Base-by-base conservation (phyloP, 2,329 filamentous ascomycete genomes). In the Dactylellina parvicollis region DNA sequence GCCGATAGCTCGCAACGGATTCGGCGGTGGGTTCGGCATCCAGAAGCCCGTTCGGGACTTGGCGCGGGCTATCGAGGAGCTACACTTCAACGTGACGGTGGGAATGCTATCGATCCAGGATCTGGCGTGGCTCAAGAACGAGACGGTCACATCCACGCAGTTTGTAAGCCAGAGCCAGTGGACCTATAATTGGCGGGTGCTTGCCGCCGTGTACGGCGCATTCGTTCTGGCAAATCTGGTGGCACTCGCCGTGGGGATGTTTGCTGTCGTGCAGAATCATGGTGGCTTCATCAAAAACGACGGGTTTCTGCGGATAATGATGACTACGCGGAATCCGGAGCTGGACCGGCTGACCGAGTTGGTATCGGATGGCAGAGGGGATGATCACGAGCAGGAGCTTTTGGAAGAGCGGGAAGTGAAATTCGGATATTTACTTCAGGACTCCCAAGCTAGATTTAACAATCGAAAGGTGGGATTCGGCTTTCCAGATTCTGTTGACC, bases 1-100 rank as follows among this genome's bases (percentile, higher is more conserved):
- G 82, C 80, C 44, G 77, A 78, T 1, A 74, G 77, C 1, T 87
- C 88, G 84, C 34, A 80, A 80, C 1, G 83, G 80, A 3, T 81
- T 87, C 4, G 82, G 81, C 1, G 75, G 75, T 4, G 88, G 86
- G 83, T 85, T 85, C 0, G 83, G 84, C 0, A 88, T 88, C 75
- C 80, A 83, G 0, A 87, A 88, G 75, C 87, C 85, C 0, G 81
- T 87, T 28, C 54, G 54, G 16, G 12, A 57, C 18, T 22, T 57
- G 3, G 54, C 18, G 10, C 34, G 16, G 28, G 54, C 36, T 16
- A 57, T 57, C n/a, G 54, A 57, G 28, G 54, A 57, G 18, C 20
- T 57, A n/a, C 54, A 57, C 38, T 57, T 57, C 22, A 57, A 57
- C 30, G 36, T 57, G 1, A 57, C 54, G 14, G 54, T 57, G 18